Base-by-base conservation (phyloP, 306 rosid species). In the Sophora flavescens region DNA sequence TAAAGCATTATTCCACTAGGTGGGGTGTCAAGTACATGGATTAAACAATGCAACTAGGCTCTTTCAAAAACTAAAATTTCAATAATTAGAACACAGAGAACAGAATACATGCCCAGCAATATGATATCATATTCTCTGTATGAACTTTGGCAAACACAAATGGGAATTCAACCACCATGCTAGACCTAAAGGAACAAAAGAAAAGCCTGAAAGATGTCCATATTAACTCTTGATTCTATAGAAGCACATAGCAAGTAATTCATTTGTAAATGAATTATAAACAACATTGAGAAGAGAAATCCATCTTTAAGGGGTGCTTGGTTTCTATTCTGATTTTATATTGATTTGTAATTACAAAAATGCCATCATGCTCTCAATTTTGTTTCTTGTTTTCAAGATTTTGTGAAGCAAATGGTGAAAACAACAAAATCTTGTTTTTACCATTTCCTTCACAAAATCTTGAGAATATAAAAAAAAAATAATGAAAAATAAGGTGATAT, bases 11-110 rank as follows among this genome's bases (percentile, higher is more conserved):
- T 16, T 71, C 56, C 33, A 14, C 39, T 10, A 62, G 68, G 35
- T 63, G 32, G 52, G n/a, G 6, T 74, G 22, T 22, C 53, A 6
- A 12, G 15, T 7, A 18, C 15, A 72, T 52, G 42, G 42, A 76
- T 22, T 64, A 64, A 75, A n/a, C 72, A 63, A 63, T 5, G 2
- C 4, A 28, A 26, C 22, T 60, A 12, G 38, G n/a, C 12, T 39
- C 65, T 56, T 32, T 13, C n/a, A 54, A 8, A 62, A 73, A 80
- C 75, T 63, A 72, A 63, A 63, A 0, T 30, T 33, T 53, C 57
- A 38, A 28, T 42, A 65, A 39, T 32, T 54, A 44, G 52, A 68
- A 33, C 56, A 77, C 2, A 67, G 33, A 39, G 41, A 42, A 39
- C 35, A 62, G 44, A 75, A 62, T 42, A 63, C 61, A 33, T 62